Evolutionary conservation across 495 filamentous ascomycete genomes (phyloP).

Genomic region (Patellaria atrata): DNA sequence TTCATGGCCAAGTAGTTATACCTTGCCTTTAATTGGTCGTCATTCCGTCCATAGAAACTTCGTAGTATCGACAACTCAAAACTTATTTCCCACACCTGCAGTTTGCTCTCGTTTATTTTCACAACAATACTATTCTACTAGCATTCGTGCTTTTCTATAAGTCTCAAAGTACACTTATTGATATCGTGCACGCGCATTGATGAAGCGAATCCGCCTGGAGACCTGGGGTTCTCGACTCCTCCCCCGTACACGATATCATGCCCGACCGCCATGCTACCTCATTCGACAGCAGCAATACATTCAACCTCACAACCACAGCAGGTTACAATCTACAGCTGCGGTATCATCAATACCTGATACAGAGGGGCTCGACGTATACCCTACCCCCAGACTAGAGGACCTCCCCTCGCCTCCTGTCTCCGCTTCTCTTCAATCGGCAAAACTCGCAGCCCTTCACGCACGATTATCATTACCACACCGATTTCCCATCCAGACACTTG

Average conservation of each 20-base stretch:
- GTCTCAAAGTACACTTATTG: neutral
- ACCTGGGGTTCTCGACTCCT: constrained; percentile 61
- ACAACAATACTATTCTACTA: too few species aligned
- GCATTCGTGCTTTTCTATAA: constrained; percentile 3
- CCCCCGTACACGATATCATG: constrained; percentile 7
- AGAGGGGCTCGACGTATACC: too few species aligned
- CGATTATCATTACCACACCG: constrained; percentile 70
- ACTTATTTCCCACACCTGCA: constrained; percentile 1
- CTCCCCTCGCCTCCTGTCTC: constrained; percentile 54
- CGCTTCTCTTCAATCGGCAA: constrained; percentile 60
- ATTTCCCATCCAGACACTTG: constrained; percentile 74
- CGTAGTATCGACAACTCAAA: constrained; percentile 12
- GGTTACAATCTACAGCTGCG: constrained; percentile 5
- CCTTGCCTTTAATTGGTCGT: neutral
- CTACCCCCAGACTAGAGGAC: constrained; percentile 5
- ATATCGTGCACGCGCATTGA: constrained; percentile 29
- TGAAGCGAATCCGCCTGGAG: constrained; percentile 57
- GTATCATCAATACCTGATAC: too few species aligned
- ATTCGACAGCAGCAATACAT: constrained; percentile 8
- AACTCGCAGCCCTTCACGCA: constrained; percentile 85
- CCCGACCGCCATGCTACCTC: constrained; percentile 13
- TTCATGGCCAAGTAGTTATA: constrained; percentile 2
- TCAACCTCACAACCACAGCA: constrained; percentile 17
- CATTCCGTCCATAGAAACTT: constrained; percentile 15
- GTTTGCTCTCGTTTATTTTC: constrained; percentile 5